Base-by-base conservation (phyloP, 2,329 filamentous ascomycete species). In the Venturia aucupariae region DNA sequence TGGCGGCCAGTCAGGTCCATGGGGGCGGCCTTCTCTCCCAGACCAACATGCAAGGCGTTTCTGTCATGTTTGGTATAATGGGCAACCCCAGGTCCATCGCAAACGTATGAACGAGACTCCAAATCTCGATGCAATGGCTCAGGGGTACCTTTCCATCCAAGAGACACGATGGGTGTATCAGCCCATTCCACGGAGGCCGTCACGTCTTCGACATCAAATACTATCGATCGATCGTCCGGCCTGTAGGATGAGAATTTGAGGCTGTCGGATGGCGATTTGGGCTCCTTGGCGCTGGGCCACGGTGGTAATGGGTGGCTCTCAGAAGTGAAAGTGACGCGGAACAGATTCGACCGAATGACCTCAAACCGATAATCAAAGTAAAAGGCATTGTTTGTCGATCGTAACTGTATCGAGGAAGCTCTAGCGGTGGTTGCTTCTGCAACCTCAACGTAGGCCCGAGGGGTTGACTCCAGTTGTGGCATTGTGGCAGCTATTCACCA, bases 11-110 rank as follows among this genome's bases (percentile, higher is more conserved):
- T 85, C 0, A 91, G 78, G 69, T 90, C 84, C 86, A 90, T 89
- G 0, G 88, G 88, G 0, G 86, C 87, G 5, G 85, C 80, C 71
- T 90, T 90, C 72, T 90, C 88, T 4, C 88, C 88, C 0, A 90
- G 78, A 0, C 88, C 88, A 22, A 89, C 82, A 68, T 90, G 86
- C 0, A 90, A 79, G 0, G 84, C 86, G 24, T 81, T 79, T 19
- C 81, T 77, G 67, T 86, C 83, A 71, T 88, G 87, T 17, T 78
- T 75, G 0, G 84, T 84, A 70, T 90, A 90, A 69, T 89, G 86
- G 0, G 86, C 81, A 24, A 89, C 75, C 1, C 87, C 87, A 0
- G 76, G 72, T 0, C 82, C 82, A 67, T 90, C 85, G 8, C 84
- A 76, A 1, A 79, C 82, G 68, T 90, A 90, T 0, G 87, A 89